A percentile compares a stretch with the other conserved stretches of the same genome.
Evolutionary conservation across 1,284 basidiomycete species (phyloP).

Genomic region (Coniferiporia sulphurascens): DNA sequence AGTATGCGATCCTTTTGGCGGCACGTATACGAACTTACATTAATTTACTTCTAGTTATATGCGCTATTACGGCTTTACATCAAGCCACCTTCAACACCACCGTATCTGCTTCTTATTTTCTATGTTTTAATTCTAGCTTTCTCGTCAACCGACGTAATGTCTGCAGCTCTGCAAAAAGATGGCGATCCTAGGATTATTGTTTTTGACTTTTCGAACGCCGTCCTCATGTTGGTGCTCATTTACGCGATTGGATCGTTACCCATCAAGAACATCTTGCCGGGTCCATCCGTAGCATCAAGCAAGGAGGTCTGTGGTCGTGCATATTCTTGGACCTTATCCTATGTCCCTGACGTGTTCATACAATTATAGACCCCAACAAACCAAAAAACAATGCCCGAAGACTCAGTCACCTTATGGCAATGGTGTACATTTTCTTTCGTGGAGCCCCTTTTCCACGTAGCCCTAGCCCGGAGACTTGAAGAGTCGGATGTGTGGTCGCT

Average conservation of each 20-base stretch:
- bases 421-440: slow-evolving; percentile 79
- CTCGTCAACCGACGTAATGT: slow-evolving; percentile 32
- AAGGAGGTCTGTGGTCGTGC: slow-evolving; percentile 36
- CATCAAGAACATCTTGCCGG: slow-evolving; percentile 38
- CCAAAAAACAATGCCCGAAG: slow-evolving; percentile 58
- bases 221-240: slow-evolving; percentile 35
- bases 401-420: slow-evolving; percentile 68
- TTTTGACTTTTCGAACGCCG: slow-evolving; percentile 26
- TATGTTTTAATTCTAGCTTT: slow-evolving; percentile 33
- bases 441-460: slow-evolving; percentile 60
- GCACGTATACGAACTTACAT: background rate
- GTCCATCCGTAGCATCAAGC: slow-evolving; percentile 41
- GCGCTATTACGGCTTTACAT: slow-evolving; percentile 35
- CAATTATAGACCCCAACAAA: slow-evolving; percentile 43
- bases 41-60: slow-evolving; percentile 35
- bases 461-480: slow-evolving; percentile 52
- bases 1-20: slow-evolving; percentile 17
- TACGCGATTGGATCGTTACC: slow-evolving; percentile 53
- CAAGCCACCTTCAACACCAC: slow-evolving; percentile 44
- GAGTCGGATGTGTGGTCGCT: slow-evolving; percentile 69
- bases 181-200: slow-evolving; percentile 9
- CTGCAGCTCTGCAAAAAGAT: slow-evolving; percentile 24
- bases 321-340: background rate
- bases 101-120: slow-evolving; percentile 47
- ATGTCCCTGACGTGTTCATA: background rate